Conservation (phyloP, 805 yeast species). For the Wickerhamiella qilinensis region DNA sequence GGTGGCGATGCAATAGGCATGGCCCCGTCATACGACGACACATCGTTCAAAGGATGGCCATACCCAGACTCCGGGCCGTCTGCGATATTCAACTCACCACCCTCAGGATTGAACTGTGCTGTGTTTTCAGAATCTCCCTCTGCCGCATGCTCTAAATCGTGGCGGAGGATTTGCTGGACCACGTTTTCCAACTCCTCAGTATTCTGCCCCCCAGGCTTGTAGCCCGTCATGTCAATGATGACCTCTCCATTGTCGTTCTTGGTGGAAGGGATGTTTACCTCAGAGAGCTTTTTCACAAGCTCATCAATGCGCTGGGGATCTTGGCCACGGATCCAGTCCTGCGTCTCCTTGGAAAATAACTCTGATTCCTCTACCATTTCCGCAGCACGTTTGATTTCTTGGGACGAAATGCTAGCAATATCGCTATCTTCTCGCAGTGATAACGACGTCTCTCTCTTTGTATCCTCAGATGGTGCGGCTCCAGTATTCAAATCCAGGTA, state of each 20-base stretch:
- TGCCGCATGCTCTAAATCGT: constrained; percentile 38
- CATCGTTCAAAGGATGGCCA: neutral
- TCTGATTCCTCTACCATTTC: neutral
- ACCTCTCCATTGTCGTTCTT: constrained; percentile 82
- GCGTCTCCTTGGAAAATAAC: neutral
- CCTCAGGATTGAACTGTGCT: neutral
- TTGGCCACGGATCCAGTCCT: constrained; percentile 4
- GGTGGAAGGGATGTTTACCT: constrained; percentile 71
- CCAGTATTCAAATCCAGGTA: constrained; percentile 8
- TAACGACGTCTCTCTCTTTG: neutral
- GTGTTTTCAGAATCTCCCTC: constrained; percentile 5
- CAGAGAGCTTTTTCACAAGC: constrained; percentile 15
- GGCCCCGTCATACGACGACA: neutral
- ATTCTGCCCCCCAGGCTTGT: constrained; percentile 48
- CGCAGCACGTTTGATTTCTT: neutral
- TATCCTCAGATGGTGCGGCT: neutral
- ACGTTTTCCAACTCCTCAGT: constrained; percentile 63
- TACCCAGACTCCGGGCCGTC: neutral
- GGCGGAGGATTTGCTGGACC: constrained; percentile 53
- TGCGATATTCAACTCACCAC: neutral
- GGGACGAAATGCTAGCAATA: neutral
- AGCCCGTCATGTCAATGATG: constrained; percentile 87
- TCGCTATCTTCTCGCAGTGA: neutral
- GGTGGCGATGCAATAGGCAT: neutral
- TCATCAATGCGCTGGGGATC: constrained; percentile 14